Evolutionary conservation across 1,139 yeast species (phyloP), one percentile per base, ranked within the genome.

Genomic region (Debaryomyces sp.): DNA sequence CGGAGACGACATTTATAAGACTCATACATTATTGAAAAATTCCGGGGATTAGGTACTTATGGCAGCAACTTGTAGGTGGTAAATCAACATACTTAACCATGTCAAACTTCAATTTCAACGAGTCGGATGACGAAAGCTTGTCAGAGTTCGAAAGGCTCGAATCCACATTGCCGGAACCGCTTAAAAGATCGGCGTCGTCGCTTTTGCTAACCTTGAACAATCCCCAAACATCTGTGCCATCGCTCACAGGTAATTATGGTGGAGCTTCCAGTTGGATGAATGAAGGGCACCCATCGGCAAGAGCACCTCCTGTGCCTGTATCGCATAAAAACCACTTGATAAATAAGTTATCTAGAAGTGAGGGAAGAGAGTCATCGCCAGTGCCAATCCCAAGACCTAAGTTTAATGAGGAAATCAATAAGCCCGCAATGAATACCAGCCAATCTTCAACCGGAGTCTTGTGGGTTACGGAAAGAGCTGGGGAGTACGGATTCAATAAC

Each of bases 371-470:
- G 38, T 62, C 73, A 13, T 71, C 78, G 12, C 84, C 84, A 6
- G 65, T 80, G n/a, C 84, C 84, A 2, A 63, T 78, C 38, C 84
- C 84, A 0, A 71, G 69, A 41, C 84, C 84, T 3, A 64, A 70
- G 46, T 68, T 71, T 55, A 68, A 75, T 51, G 77, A 72, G 40
- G 75, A 66, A 42, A 78, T 78, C 52, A 76, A 75, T 53, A 77
- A 77, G 57, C 88, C 88, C 2, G 88, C 87, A 10, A 68, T 83
- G 71, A 84, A 83, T 63, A 78, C 82, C 32, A 75, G 77, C 47
- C 86, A 82, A 57, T 79, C 85, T 12, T 81, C 87, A 8, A 84
- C 89, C 1, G 89, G 89, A 49, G 89, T 84, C 17, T 77, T 83
- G 51, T 84, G 88, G 88, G 82, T 82, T 44, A 84, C 88, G 1